Percentiles rank a stretch among this genome's conserved stretches.
These are phyloP conservation scores for Pseudozyma pruni DNA, from an alignment of 1,284 basidiomycete genomes.

Conservation along the genomic window DNA sequence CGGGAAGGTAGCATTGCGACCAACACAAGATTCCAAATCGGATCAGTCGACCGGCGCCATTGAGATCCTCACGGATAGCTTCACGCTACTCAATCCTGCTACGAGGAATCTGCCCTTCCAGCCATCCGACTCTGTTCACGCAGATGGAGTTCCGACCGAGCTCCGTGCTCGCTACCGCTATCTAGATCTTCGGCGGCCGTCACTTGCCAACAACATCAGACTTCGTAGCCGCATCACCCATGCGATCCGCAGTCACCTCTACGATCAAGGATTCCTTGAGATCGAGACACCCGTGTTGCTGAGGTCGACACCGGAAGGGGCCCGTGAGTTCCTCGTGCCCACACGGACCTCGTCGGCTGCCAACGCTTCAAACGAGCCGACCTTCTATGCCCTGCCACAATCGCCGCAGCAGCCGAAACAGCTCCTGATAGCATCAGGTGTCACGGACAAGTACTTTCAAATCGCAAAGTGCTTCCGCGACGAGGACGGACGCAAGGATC, in stretches of 20 bases:
- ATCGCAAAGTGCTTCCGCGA: constrained; percentile 93
- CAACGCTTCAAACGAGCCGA: constrained; percentile 68
- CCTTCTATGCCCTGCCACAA: constrained; percentile 90
- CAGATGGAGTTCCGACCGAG: constrained; percentile 72
- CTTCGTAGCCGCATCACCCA: constrained; percentile 83
- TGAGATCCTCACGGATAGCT: constrained; percentile 80
- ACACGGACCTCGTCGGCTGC: constrained; percentile 72
- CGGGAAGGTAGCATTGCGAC: constrained; percentile 42
- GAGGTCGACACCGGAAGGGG: constrained; percentile 91
- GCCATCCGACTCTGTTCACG: constrained; percentile 78
- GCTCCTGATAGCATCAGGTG: constrained; percentile 89
- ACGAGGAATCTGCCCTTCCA: constrained; percentile 78
- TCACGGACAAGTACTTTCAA: constrained; percentile 88
- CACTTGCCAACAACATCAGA: constrained; percentile 80
- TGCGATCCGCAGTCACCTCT: constrained; percentile 78
- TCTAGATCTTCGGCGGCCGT: constrained; percentile 83
- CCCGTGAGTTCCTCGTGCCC: constrained; percentile 92
- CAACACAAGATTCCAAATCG: constrained; percentile 39
- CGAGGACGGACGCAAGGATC: constrained; percentile 90
- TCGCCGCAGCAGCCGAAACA: constrained; percentile 97
- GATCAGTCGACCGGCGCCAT: constrained; percentile 74
- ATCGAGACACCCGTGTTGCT: constrained; percentile 94
- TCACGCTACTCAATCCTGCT: constrained; percentile 82
- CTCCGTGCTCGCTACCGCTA: constrained; percentile 84
- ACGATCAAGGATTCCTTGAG: constrained; percentile 82